Base-by-base conservation (phyloP, 768 basidiomycete genomes). In the Leucosporidium scottii region DNA sequence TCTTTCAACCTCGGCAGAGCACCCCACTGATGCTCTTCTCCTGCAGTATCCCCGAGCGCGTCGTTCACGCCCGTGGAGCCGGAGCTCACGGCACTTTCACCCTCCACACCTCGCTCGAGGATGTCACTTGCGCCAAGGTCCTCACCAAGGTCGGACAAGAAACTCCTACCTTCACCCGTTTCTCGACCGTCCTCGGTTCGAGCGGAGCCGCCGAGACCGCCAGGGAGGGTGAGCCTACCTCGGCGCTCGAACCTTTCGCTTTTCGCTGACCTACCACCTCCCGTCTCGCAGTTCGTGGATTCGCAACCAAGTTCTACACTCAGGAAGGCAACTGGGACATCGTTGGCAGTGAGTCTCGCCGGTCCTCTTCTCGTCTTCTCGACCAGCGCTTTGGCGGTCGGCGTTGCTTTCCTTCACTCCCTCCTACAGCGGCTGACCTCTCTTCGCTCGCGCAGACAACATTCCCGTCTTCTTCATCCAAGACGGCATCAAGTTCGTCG, bases 31-130 rank as follows among this genome's bases (percentile, higher is more conserved):
- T 89, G 84, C 90, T 36, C 84, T 84, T 62, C 20, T 92, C 91
- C 74, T 91, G 74, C 90, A 93, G 77, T 50, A 92, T 93, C 62
- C 91, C 91, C 0, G 91, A 91, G 80, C 88, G 89, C 44, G 80
- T 76, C 27, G 79, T 80, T 23, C 80, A 81, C 71, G 80, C 80
- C 39, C 75, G 80, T 55, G 79, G 79, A 28, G 77, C 76, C 36
- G 76, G 74, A 61, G 90, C 89, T 18, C 90, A 91, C 76, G 91
- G 91, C 5, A 83, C 86, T 74, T 93, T 94, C 83, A 86, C 83
- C 77, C 85, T 88, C 60, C 85, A 90, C 76, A 81, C 85, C 65
- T 79, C 84, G 68, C 85, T 91, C 54, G 82, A 84, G 4, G 86
- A 89, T 71, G 85, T 87, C 77, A 89, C 89, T 4, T 82, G 76